Base-by-base conservation (phyloP, 1,139 yeast genomes). In the Scheffersomyces cryptocercus region DNA sequence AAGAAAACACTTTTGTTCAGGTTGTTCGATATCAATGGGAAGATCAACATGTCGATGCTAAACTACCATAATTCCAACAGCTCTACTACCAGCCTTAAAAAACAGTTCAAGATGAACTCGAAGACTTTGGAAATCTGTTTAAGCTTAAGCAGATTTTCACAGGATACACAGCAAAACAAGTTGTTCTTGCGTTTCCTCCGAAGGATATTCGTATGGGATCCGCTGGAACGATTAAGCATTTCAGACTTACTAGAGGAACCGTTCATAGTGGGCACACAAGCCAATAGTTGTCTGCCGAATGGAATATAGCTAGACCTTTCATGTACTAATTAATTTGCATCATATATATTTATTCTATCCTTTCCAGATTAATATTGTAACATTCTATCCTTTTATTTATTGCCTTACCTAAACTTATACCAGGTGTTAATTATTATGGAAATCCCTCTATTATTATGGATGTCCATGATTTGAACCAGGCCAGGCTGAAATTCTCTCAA, bases 401-500 rank as follows among this genome's bases (percentile, higher is more conserved):
- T 8, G 26, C 26, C 8, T 20, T 0, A 6, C 26, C 26, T 20
- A 16, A 16, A 16, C 5, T 20, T 20, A 20, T 20, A 20, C 26
- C 26, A 3, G 26, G 9, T 5, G 2, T 20, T 20, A 20, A 20
- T 20, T 20, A 20, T 20, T 20, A 20, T 20, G 26, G 7, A 20
- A 3, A 20, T 20, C 26, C 26, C 26, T 20, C 26, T 20, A 20
- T 5, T 36, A 35, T 56, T 49, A 75, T 7, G 87, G 87, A 56
- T 82, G 88, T 0, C 85, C 85, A 55, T 81, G 86, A 50, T 82
- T 74, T 5, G 81, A 73, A 0, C 87, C 86, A 0, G 88, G 88
- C 88, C 88, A 82, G 0, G 88, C 88, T 32, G 78, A 68, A 8
- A 82, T 69, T 41, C 60, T 64, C 42, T 73, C 76, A 0, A 74